phyloP scores from a whole-genome alignment of 306 rosid genomes.

The Corylus americana region DNA sequence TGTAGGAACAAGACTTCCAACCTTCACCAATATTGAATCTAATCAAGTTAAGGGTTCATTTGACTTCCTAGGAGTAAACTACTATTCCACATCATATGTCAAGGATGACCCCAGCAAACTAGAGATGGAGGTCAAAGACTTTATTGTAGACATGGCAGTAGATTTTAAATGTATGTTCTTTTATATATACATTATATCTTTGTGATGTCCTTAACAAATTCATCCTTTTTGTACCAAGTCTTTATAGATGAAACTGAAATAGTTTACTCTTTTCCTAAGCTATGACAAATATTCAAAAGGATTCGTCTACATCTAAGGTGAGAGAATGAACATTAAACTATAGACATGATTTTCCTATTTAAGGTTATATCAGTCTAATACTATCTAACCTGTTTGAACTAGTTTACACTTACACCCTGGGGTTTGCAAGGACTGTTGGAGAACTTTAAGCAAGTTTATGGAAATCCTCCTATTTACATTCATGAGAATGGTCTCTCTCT shows the following conservation, averaged over 20 bases:
- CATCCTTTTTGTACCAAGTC: neutral
- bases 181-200: neutral
- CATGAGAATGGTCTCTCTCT: slow-evolving; percentile 51
- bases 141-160: slow-evolving; percentile 32
- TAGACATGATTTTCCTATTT: neutral
- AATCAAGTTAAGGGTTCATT: slow-evolving; percentile 51
- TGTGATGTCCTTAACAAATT: too few relatives aligned
- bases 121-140: slow-evolving; percentile 40
- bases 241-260: neutral
- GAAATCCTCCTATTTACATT: slow-evolving; percentile 48
- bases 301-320: slow-evolving; percentile 24
- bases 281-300: slow-evolving; percentile 8
- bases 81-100: slow-evolving; percentile 27
- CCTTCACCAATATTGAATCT: slow-evolving; percentile 50
- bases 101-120: slow-evolving; percentile 39
- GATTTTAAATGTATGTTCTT: slow-evolving; percentile 12
- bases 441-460: slow-evolving; percentile 39
- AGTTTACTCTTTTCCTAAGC: slow-evolving; percentile 5
- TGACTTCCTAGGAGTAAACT: slow-evolving; percentile 60
- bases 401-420: slow-evolving; percentile 36
- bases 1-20: slow-evolving; percentile 57
- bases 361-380: too few relatives aligned
- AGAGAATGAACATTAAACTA: neutral
- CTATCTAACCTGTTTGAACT: slow-evolving; percentile 4
- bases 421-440: slow-evolving; percentile 33